Evolutionary conservation across 176 grass and related monocot species (phyloP).

Genomic region (Elymus sibiricus): DNA sequence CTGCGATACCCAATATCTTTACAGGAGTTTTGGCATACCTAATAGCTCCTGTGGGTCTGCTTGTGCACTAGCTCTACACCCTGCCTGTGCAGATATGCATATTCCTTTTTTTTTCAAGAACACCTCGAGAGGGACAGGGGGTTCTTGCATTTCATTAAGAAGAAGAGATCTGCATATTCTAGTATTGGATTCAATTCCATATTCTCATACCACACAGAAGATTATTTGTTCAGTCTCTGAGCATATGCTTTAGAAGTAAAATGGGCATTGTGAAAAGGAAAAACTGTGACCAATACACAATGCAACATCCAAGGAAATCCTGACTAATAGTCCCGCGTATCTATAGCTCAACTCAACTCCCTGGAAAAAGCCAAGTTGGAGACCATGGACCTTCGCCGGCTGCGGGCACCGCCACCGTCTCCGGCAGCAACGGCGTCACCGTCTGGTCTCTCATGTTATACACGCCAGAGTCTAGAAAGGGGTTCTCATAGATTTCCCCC

Average conservation of each 20-base stretch:
- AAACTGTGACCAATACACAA: not conserved
- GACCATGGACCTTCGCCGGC: not conserved
- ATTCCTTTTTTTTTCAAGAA: too few relatives aligned
- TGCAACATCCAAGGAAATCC: not conserved
- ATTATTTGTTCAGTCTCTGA: too few relatives aligned
- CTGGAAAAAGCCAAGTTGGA: not conserved
- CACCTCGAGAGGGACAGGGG: too few relatives aligned
- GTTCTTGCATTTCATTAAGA: too few relatives aligned
- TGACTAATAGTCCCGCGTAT: not conserved
- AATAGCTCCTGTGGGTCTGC: not conserved
- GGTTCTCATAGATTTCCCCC: not conserved
- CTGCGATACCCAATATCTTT: not conserved
- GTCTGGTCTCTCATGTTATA: not conserved
- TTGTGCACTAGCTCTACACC: not conserved
- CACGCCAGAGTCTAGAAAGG: not conserved
- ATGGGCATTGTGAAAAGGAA: too few relatives aligned
- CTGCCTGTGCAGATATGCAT: too few relatives aligned
- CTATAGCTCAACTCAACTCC: not conserved
- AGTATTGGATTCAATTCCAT: not conserved
- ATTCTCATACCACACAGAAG: too few relatives aligned
- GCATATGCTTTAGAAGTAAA: too few relatives aligned
- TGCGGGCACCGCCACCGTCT: not conserved
- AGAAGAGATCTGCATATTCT: not conserved
- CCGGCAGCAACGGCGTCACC: not conserved
- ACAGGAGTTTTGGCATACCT: not conserved